Percentiles rank a stretch among this genome's conserved stretches.
phyloP scores from a whole-genome alignment of 2,329 filamentous ascomycete genomes.

The Colletotrichum lentis region DNA sequence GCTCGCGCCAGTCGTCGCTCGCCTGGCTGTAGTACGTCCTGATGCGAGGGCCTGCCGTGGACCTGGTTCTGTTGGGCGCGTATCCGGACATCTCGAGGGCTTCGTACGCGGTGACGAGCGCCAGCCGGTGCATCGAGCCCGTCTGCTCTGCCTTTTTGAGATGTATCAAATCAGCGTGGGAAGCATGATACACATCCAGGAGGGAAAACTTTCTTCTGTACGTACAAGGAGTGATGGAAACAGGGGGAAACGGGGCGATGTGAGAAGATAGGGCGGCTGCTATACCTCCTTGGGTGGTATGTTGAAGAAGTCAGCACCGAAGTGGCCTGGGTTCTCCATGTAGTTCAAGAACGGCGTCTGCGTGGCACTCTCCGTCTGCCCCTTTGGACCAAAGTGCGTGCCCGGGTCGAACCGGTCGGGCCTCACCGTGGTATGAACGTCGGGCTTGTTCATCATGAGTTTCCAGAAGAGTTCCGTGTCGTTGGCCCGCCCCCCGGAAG shows the following conservation, averaged over 20 bases:
- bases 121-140: conserved; percentile 8
- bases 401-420: conserved; percentile 5
- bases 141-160: conserved; percentile 8
- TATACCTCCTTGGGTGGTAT: conserved; percentile 2
- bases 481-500: conserved; percentile 17
- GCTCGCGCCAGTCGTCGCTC: conserved; percentile 78
- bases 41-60: conserved; percentile 53
- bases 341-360: background rate
- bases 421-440: conserved; percentile 2
- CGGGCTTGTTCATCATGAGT: background rate
- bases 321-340: conserved; percentile 2
- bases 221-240: background rate
- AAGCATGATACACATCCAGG: background rate
- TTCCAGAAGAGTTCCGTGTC: conserved; percentile 8
- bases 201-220: background rate
- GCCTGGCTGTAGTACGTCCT: conserved; percentile 80
- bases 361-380: background rate
- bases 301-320: conserved; percentile 11
- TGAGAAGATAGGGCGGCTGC: background rate
- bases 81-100: conserved; percentile 9
- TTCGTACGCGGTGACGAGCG: conserved; percentile 14
- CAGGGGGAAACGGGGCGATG: too few relatives aligned
- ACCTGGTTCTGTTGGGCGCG: background rate
- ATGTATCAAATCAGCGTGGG: background rate
- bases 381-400: background rate